Evolutionary conservation across 2,329 filamentous ascomycete genomes (phyloP), one percentile per base, ranked within the genome.

Genomic region (Colletotrichum navitas): DNA sequence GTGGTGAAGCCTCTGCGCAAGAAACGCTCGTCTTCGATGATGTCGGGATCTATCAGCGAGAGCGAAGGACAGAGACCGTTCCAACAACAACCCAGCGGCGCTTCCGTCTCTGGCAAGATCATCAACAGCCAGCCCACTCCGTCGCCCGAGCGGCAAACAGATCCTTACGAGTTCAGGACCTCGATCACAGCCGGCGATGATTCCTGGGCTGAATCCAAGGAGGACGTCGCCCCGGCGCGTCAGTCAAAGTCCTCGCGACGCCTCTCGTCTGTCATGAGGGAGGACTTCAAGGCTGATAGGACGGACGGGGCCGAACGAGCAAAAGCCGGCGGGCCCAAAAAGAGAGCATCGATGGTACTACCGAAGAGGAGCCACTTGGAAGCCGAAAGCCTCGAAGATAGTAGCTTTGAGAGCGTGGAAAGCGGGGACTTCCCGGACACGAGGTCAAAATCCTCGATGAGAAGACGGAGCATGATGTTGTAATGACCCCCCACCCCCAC

Each of bases 401-500:
- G 81, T 55, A 82, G 80, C 61, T 73, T 68, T 7, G 73, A 75
- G 26, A 64, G 55, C n/a, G 49, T 66, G 7, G 69, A 68, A 5
- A 61, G 54, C 54, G 39, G 59, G 14, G 62, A 66, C 24, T 47
- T 54, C 26, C 52, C 63, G 45, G 73, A 74, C 32, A 49, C 63
- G 34, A 52, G n/a, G 24, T 63, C 70, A 18, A 82, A 63, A 77
- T 78, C 76, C 67, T 82, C 77, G 43, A 83, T 83, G 69, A 82
- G 88, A 76, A 81, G 88, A 74, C 83, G 87, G 75, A 90, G 87
- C 77, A 90, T 89, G 86, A 89, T 90, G 87, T 78, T 89, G 79
- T 89, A 82, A 86, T 75, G 69, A 66, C 67, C 51, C 43, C 71
- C 55, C 47, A 60, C 45, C 43, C 43, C 45, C 45, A 55, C 51